A percentile compares a stretch with the other conserved stretches of the same genome.
Evolutionary conservation across 176 grass and related monocot species (phyloP).

Genomic region (Ampelocalamus luodianensis): DNA sequence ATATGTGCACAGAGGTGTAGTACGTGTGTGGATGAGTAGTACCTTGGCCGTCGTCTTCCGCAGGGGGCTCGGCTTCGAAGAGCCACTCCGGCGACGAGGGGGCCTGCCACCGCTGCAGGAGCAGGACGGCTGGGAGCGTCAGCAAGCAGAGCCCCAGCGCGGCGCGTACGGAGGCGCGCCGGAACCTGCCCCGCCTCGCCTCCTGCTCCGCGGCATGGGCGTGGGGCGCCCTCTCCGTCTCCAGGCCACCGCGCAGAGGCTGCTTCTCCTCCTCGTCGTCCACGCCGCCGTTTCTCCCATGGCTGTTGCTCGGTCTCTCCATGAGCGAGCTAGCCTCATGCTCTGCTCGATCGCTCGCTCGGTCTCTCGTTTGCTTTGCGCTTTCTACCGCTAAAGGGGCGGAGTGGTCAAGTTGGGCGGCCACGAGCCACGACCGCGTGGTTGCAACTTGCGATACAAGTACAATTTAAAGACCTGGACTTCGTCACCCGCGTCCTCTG

Average conservation of each 20-base stretch:
- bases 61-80: slow-evolving; percentile 42
- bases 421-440: neutral
- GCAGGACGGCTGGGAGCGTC: slow-evolving; percentile 39
- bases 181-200: slow-evolving; percentile 37
- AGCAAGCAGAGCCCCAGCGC: slow-evolving; percentile 48
- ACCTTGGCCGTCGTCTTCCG: slow-evolving; percentile 42
- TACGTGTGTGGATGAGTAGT: neutral
- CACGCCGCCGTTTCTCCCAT: slow-evolving; percentile 17
- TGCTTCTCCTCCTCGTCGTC: slow-evolving; percentile 36
- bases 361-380: neutral
- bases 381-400: neutral
- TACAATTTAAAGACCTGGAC: too few species aligned
- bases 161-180: slow-evolving; percentile 47
- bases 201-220: slow-evolving; percentile 26
- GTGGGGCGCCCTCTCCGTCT: slow-evolving; percentile 28
- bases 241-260: slow-evolving; percentile 38
- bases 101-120: slow-evolving; percentile 36
- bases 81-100: slow-evolving; percentile 40
- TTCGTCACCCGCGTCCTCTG: too few species aligned
- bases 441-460: neutral
- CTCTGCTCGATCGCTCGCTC: neutral
- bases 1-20: neutral
- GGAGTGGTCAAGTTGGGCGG: slow-evolving; percentile 7
- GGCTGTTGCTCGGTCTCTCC: slow-evolving; percentile 38
- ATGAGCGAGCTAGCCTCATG: slow-evolving; percentile 5